These are phyloP conservation scores for Cutaneotrichosporon dermatis DNA, from an alignment of 1,284 basidiomycete species.

Conservation along the genomic window DNA sequence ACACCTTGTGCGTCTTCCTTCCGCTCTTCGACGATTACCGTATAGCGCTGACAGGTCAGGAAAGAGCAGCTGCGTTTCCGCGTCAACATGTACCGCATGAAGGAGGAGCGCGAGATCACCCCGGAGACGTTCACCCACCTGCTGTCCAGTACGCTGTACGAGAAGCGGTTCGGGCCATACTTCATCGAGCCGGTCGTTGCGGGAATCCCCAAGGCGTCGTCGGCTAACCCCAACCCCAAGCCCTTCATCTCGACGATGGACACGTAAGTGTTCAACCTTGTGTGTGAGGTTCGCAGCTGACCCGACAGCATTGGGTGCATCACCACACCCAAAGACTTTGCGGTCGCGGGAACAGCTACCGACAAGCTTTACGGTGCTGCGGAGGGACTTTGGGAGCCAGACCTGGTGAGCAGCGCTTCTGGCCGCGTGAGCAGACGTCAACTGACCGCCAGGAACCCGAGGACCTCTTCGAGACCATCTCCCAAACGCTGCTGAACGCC, in stretches of 20 bases:
- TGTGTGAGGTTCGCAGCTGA: neutral
- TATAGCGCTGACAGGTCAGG: conserved; percentile 48
- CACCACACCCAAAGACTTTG: conserved; percentile 68
- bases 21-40: no score
- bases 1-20: conserved; percentile 65
- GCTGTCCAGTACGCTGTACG: conserved; percentile 95
- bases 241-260: conserved; percentile 97
- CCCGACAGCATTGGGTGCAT: conserved; percentile 68
- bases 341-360: conserved; percentile 89
- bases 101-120: conserved; percentile 95
- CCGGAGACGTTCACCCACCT: conserved; percentile 95
- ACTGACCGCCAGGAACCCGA: conserved; percentile 61
- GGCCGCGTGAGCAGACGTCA: no score
- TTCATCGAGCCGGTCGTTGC: conserved; percentile 97
- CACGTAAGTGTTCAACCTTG: conserved; percentile 51
- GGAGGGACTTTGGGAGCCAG: conserved; percentile 97
- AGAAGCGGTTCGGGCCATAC: conserved; percentile 92
- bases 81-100: conserved; percentile 99
- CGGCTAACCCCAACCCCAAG: conserved; percentile 66
- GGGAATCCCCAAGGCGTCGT: conserved; percentile 61
- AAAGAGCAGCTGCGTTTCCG: conserved; percentile 86
- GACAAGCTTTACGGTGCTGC: conserved; percentile 95
- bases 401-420: conserved; percentile 54
- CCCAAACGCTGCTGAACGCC: conserved; percentile 90
- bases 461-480: conserved; percentile 97